These are phyloP conservation scores for Saccharomyces kudriavzevii DNA, from an alignment of 805 yeast species.

Conservation along the genomic window DNA sequence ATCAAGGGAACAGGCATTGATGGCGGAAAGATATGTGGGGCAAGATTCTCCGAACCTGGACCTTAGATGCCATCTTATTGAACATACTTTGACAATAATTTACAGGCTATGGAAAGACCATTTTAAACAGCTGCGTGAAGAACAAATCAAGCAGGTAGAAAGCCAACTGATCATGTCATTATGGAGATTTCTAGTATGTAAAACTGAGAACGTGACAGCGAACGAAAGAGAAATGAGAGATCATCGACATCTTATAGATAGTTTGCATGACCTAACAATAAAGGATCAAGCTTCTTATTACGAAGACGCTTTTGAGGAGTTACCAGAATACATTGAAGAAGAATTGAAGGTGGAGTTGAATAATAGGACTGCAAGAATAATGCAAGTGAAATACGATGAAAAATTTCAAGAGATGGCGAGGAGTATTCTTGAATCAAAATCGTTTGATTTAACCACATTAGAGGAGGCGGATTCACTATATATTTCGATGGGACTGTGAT, in stretches of 20 bases:
- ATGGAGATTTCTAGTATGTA: conserved; percentile 42
- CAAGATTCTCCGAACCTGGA: conserved; percentile 17
- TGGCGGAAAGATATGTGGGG: conserved; percentile 19
- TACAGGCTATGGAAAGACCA: conserved; percentile 18
- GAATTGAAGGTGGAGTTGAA: conserved; percentile 35
- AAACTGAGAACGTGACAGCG: conserved; percentile 6
- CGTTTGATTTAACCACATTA: conserved; percentile 48
- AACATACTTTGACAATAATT: conserved; percentile 14
- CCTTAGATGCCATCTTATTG: conserved; percentile 12
- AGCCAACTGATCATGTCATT: conserved; percentile 43
- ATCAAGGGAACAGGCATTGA: conserved; percentile 30
- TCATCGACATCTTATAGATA: conserved; percentile 27
- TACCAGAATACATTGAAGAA: conserved; percentile 33
- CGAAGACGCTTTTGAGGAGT: conserved; percentile 37
- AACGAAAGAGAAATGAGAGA: conserved; percentile 11
- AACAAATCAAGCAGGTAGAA: conserved; percentile 29
- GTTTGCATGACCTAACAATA: conserved; percentile 29
- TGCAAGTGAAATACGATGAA: conserved; percentile 17
- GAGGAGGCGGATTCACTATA: conserved; percentile 75
- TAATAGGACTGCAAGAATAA: conserved; percentile 14
- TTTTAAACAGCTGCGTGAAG: conserved; percentile 7
- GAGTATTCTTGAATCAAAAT: conserved; percentile 47
- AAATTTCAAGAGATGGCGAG: conserved; percentile 52
- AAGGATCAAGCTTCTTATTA: conserved; percentile 23
- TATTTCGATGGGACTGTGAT: conserved; percentile 47